Percentiles rank a stretch among this genome's conserved stretches.
Conservation (phyloP, 2,329 filamentous ascomycete genomes). For the Fusarium mexicanum region DNA sequence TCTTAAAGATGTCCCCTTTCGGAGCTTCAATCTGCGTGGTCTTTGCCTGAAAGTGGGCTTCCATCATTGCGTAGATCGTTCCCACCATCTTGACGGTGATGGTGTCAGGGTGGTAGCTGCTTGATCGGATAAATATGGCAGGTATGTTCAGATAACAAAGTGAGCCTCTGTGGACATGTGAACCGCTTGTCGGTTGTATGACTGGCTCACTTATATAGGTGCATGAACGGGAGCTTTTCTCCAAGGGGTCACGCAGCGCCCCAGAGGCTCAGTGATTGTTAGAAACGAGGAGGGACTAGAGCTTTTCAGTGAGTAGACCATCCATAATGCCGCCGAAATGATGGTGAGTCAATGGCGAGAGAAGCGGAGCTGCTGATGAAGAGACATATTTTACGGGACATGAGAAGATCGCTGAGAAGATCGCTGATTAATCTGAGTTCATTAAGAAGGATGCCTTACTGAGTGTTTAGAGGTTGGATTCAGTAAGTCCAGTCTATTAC, state of each 20-base stretch:
- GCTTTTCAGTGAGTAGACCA: background rate
- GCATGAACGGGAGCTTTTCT: background rate
- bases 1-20: background rate
- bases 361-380: background rate
- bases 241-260: fast-evolving
- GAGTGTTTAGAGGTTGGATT: no score
- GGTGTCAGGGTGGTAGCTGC: fast-evolving
- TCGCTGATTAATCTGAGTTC: fast-evolving
- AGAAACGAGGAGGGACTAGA: background rate
- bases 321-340: background rate
- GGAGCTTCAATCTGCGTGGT: fast-evolving
- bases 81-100: fast-evolving
- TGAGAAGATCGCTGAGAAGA: fast-evolving
- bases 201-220: background rate
- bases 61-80: background rate
- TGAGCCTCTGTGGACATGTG: fast-evolving
- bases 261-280: background rate
- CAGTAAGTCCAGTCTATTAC: no score
- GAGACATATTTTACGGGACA: fast-evolving
- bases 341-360: background rate
- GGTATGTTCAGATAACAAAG: fast-evolving
- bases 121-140: fast-evolving
- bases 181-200: background rate
- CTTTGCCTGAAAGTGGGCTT: background rate
- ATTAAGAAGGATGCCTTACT: no score